Base-by-base conservation (phyloP, 2,329 filamentous ascomycete genomes). In the Xylariaceae sp. region DNA sequence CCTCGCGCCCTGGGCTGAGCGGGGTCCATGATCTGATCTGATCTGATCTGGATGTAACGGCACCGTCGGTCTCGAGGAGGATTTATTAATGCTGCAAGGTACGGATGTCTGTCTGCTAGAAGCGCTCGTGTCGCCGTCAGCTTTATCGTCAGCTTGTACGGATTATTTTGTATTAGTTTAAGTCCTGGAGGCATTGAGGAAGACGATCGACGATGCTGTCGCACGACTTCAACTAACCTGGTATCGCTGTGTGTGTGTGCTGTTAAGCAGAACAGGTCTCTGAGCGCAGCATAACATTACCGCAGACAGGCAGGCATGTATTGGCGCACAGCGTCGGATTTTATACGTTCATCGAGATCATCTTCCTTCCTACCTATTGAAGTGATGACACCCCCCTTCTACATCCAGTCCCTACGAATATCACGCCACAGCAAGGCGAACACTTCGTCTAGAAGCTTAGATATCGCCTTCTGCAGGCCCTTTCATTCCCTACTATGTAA, bases 21-120 rank as follows among this genome's bases (percentile, higher is more conserved):
- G 30, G 13, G 45, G 55, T 5, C 9, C 10, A 60, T 60, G 58
- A 62, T 58, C 50, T 63, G 56, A 58, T 58, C 53, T 18, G 17
- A 18, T 18, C 17, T 18, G 17, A 18, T 18, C 34, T 55, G 49
- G 49, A 30, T 35, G 49, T 3, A 23, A 18, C 10, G 41, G 41
- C 41, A 45, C 11, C 41, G n/a, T 45, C 17, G 47, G 47, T 3
- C 47, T 30, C 15, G 7, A 23, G 11, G 17, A 30, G 44, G 51
- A 55, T 52, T 35, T 39, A 30, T 30, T 49, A 57, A 60, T 56
- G 45, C 58, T 62, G 61, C 58, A 60, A 60, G 61, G 61, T 55
- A 62, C 58, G 53, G 37, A 23, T 54, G 58, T 53, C 47, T 35
- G 17, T 18, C 17, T 18, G 17, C 2, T 18, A 18, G 17, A 17